Percentiles rank a stretch among this genome's conserved stretches.
These are phyloP conservation scores for Picochlorum sp. DNA, from an alignment of 139 green algal genomes.

Conservation along the genomic window DNA sequence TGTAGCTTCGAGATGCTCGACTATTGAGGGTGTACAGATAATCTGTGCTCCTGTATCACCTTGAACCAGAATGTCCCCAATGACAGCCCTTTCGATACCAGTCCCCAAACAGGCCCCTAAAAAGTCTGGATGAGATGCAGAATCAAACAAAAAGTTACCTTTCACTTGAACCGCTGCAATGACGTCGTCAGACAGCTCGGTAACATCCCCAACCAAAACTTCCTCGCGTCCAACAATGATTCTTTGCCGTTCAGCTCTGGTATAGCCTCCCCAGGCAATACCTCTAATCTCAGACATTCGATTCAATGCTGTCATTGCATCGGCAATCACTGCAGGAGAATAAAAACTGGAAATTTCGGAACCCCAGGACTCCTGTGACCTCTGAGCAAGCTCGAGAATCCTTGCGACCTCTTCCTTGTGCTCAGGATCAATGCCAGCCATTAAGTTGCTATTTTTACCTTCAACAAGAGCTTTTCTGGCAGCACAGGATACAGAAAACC, in stretches of 20 bases:
- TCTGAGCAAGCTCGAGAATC: conserved; percentile 54
- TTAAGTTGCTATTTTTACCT: not conserved
- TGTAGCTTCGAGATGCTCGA: conserved; percentile 52
- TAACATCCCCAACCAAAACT: conserved; percentile 18
- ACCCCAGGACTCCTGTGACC: conserved; percentile 22
- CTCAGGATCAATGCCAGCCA: not conserved
- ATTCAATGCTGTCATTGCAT: conserved; percentile 34
- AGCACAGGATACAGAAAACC: not conserved
- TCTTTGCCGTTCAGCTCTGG: conserved; percentile 50
- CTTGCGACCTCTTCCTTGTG: not conserved
- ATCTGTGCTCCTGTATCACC: conserved; percentile 67
- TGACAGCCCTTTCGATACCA: conserved; percentile 41
- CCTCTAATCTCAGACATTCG: conserved; percentile 30
- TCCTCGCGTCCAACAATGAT: conserved; percentile 46
- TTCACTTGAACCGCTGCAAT: conserved; percentile 55
- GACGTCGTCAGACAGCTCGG: conserved; percentile 1
- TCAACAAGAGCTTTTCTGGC: not conserved
- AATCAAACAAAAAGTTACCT: conserved; percentile 68
- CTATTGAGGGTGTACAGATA: conserved; percentile 52
- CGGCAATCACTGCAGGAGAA: conserved; percentile 41
- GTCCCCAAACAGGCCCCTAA: conserved; percentile 65
- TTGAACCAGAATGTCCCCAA: conserved; percentile 68
- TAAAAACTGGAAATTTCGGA: conserved; percentile 36
- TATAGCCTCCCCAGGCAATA: conserved; percentile 58
- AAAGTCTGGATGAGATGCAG: conserved; percentile 70